Evolutionary conservation across 1,284 basidiomycete genomes (phyloP), one percentile per base, ranked within the genome.

Genomic region (Inonotus obliquus): DNA sequence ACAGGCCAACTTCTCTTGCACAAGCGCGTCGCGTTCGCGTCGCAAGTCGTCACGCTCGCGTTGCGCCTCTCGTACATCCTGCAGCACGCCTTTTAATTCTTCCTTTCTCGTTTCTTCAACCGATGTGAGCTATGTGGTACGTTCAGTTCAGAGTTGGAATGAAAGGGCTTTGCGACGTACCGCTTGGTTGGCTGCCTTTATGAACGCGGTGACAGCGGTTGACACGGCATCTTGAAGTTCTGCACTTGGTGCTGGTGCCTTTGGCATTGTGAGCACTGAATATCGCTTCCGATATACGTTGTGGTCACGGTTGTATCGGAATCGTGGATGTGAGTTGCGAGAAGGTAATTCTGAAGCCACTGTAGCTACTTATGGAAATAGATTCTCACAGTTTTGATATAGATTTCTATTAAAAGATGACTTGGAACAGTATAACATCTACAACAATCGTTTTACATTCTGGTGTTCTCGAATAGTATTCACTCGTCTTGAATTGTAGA

Each of bases 11-110:
- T 84, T 70, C 2, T 76, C 71, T 51, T 79, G 77, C 14, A 83
- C 51, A 0, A 81, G 81, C 44, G 81, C 79, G 63, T 88, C 84
- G 39, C 84, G 79, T 68, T 85, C 82, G 25, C 71, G 70, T 57
- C 77, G 75, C 6, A 81, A 80, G 41, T 81, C 80, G 63, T 88
- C 85, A 44, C 84, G 79, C 67, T 85, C 82, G 25, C 72, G 70
- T 57, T 77, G 75, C 6, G 81, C 77, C 44, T 80, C 77, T 49
- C 75, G 77, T 17, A 75, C 67, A 38, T 86, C 82, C 7, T 76
- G 69, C 39, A 73, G 67, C 2, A 76, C 76, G 39, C 77, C 77
- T 55, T 78, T 73, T 63, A 85, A 73, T 57, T 82, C 77, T 58
- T 71, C 69, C 65, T 75, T 78, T 14, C 76, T 72, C 63, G 77